Evolutionary conservation across 2,329 filamentous ascomycete genomes (phyloP).

Genomic region (Fusarium pseudograminearum): DNA sequence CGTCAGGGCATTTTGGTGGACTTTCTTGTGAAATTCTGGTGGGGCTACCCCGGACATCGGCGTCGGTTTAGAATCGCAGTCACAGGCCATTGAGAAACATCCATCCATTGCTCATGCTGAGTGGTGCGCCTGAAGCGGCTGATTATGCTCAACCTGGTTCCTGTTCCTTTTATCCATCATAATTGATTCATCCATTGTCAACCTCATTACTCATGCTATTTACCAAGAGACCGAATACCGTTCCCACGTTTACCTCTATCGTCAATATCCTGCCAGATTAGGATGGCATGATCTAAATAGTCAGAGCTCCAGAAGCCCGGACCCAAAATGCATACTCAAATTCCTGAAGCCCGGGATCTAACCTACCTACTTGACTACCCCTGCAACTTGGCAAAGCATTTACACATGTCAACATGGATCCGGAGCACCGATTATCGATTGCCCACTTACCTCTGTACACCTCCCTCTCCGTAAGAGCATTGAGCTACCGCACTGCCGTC

Average conservation of each 20-base stretch:
- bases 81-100: conserved; percentile 4
- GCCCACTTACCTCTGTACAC: not conserved
- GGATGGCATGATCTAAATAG: conserved; percentile 26
- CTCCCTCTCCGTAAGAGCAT: not conserved
- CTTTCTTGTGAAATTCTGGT: conserved; percentile 33
- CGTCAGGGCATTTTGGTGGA: conserved; percentile 29
- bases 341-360: conserved; percentile 14
- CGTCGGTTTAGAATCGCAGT: conserved; percentile 32
- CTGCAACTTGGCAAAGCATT: conserved; percentile 1
- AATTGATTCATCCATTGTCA: conserved; percentile 3
- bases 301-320: conserved; percentile 13
- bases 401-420: conserved; percentile 6
- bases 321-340: conserved; percentile 5
- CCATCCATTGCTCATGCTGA: conserved; percentile 24
- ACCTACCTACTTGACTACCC: not conserved
- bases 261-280: conserved; percentile 8
- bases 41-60: conserved; percentile 50
- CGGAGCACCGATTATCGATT: conserved; percentile 4
- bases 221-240: not conserved
- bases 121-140: conserved; percentile 46
- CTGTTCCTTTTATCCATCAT: conserved; percentile 44
- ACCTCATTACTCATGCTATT: not conserved
- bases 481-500: not conserved
- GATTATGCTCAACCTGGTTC: conserved; percentile 23
- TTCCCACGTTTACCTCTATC: not conserved